Percentiles rank a stretch among this genome's conserved stretches.
Evolutionary conservation across 2,329 filamentous ascomycete genomes (phyloP).

Genomic region (Fusarium irregulare): DNA sequence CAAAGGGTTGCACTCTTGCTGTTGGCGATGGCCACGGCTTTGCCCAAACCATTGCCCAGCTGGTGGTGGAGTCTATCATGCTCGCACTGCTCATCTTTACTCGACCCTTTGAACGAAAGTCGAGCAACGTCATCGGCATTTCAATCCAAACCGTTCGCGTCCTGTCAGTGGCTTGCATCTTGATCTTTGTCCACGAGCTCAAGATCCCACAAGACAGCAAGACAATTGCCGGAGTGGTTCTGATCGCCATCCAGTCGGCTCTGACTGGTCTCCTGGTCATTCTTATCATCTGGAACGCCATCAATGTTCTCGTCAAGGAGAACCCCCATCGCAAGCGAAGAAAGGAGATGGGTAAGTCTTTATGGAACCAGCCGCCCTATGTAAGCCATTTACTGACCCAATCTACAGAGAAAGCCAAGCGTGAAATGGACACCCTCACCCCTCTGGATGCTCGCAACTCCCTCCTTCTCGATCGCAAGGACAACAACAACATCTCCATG

Average conservation of each 20-base stretch:
- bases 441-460: constrained; percentile 89
- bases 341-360: constrained; percentile 84
- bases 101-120: constrained; percentile 86
- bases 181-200: constrained; percentile 94
- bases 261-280: constrained; percentile 87
- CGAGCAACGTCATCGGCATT: constrained; percentile 93
- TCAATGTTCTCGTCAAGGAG: constrained; percentile 83
- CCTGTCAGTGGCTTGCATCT: constrained; percentile 86
- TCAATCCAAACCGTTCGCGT: constrained; percentile 89
- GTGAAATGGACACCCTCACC: constrained; percentile 84
- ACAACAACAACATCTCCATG: constrained; percentile 53
- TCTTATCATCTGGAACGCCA: constrained; percentile 87
- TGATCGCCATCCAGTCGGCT: constrained; percentile 90
- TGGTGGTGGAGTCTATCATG: constrained; percentile 84
- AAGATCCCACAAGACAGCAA: constrained; percentile 91
- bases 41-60: constrained; percentile 80
- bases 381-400: constrained; percentile 41
- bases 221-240: constrained; percentile 90
- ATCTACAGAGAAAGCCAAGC: constrained; percentile 76
- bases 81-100: constrained; percentile 83
- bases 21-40: constrained; percentile 87
- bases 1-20: constrained; percentile 87
- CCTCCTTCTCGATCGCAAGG: constrained; percentile 74
- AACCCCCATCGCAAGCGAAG: constrained; percentile 91
- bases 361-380: background rate